Percentiles rank a stretch among this genome's conserved stretches.
Evolutionary conservation across 306 rosid species (phyloP).

Genomic region (Pterocarpus santalinus): DNA sequence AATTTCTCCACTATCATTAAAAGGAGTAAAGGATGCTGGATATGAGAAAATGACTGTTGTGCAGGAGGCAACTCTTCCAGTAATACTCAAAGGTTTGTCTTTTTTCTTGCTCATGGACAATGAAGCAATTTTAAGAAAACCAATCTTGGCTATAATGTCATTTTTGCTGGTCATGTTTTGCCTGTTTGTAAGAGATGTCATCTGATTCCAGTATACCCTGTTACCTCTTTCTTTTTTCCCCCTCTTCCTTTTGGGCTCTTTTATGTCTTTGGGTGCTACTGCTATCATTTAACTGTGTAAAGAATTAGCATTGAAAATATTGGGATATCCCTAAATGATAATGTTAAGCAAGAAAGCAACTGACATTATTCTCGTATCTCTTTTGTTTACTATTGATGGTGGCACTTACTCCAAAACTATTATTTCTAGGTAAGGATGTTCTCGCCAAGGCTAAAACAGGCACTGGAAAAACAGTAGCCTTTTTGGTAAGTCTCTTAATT

Average conservation of each 20-base stretch:
- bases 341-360: conserved; percentile 17
- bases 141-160: background rate
- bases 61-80: conserved; percentile 96
- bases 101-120: conserved; percentile 25
- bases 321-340: conserved; percentile 15
- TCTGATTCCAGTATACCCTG: conserved; percentile 8
- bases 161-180: conserved; percentile 29
- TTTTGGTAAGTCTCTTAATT: conserved; percentile 71
- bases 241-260: background rate
- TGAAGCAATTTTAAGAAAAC: background rate
- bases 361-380: conserved; percentile 22
- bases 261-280: background rate
- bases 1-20: conserved; percentile 76
- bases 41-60: conserved; percentile 95
- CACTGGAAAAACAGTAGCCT: conserved; percentile 98
- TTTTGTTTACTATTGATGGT: conserved; percentile 37
- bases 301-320: conserved; percentile 20
- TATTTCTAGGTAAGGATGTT: conserved; percentile 88
- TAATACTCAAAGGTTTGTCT: conserved; percentile 81
- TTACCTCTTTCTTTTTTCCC: background rate
- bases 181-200: conserved; percentile 27
- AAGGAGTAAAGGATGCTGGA: conserved; percentile 92
- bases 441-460: conserved; percentile 98
- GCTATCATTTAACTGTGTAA: conserved; percentile 19
- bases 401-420: conserved; percentile 37